Conservation (phyloP, 2,329 filamentous ascomycete species). For the Aureobasidium melanogenum region DNA sequence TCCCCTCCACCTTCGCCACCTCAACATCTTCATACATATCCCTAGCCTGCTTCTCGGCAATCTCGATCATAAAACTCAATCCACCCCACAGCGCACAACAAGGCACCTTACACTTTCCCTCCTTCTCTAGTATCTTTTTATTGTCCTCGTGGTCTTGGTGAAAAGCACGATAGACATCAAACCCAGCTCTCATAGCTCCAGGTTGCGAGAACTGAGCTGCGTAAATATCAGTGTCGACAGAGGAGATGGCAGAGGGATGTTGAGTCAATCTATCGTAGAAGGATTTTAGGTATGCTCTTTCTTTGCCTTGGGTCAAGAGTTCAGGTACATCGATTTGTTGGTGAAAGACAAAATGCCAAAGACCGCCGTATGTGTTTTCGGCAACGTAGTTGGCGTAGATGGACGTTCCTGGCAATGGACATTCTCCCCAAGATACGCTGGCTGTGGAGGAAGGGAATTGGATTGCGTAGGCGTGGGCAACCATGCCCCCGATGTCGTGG, state of each 20-base stretch:
- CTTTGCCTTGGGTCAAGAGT: constrained; percentile 30
- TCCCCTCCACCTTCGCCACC: constrained; percentile 19
- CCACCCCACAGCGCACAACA: constrained; percentile 26
- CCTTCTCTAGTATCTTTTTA: constrained; percentile 19
- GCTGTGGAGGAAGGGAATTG: constrained; percentile 27
- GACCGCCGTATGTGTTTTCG: constrained; percentile 16
- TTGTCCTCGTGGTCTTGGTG: constrained; percentile 27
- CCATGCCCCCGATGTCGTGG: constrained; percentile 42
- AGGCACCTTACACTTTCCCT: constrained; percentile 26
- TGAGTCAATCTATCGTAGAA: constrained; percentile 33
- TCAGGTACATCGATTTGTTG: constrained; percentile 31
- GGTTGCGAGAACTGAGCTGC: constrained; percentile 26
- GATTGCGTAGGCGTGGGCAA: constrained; percentile 34
- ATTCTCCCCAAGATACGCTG: constrained; percentile 36
- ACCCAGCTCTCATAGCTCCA: constrained; percentile 27
- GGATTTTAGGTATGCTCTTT: constrained; percentile 35
- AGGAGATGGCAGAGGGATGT: constrained; percentile 29
- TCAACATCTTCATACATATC: constrained; percentile 26
- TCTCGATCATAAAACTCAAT: constrained; percentile 19
- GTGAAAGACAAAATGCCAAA: constrained; percentile 38
- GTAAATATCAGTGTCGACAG: constrained; percentile 31
- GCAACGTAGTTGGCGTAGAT: constrained; percentile 23
- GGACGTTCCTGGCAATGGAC: constrained; percentile 31
- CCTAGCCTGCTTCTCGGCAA: constrained; percentile 22
- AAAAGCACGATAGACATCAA: constrained; percentile 28